phyloP scores from a whole-genome alignment of 129 eudicot species.

The Saposhnikovia divaricata region DNA sequence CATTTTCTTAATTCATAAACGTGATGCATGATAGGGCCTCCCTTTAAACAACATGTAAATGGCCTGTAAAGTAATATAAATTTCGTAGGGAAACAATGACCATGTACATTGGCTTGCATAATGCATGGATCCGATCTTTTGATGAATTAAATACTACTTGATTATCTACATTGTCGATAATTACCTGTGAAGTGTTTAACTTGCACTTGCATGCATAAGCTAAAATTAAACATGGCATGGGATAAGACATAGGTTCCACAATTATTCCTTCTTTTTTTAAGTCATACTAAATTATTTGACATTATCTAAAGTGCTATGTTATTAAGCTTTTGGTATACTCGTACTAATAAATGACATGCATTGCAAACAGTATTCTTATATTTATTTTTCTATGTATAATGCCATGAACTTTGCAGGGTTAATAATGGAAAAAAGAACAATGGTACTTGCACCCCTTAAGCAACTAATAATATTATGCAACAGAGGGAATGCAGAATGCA shows the following conservation, averaged over 20 bases:
- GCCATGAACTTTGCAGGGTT: background rate
- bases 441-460: background rate
- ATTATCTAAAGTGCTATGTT: background rate
- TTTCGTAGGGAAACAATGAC: background rate
- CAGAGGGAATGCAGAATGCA: background rate
- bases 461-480: background rate
- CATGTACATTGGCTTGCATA: background rate
- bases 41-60: background rate
- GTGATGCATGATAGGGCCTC: background rate
- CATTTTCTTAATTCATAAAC: background rate
- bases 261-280: background rate
- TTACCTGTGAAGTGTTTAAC: background rate
- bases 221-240: background rate
- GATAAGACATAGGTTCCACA: background rate
- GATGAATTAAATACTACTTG: background rate
- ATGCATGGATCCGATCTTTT: background rate
- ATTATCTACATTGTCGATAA: background rate
- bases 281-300: background rate
- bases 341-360: background rate
- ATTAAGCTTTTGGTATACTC: background rate
- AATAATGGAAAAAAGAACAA: background rate
- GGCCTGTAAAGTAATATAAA: background rate
- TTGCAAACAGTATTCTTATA: background rate
- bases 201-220: background rate
- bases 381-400: background rate